A percentile compares a stretch with the other conserved stretches of the same genome.
Conservation (phyloP, 2,329 filamentous ascomycete species). For the Trichoderma guizhouense region DNA sequence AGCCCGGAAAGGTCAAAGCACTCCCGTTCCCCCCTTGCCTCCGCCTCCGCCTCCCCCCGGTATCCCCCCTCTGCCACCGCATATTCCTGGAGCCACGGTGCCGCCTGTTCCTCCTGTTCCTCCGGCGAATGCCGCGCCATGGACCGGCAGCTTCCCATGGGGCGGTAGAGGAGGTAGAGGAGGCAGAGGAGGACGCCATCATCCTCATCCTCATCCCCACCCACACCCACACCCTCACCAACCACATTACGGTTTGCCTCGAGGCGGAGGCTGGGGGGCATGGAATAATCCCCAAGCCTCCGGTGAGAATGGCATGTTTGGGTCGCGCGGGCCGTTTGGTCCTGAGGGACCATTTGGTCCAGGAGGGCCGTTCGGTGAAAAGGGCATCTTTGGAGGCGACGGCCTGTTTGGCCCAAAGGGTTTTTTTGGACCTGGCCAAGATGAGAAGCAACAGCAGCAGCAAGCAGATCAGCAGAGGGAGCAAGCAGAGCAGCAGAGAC, state of each 20-base stretch:
- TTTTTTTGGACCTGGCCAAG: not conserved
- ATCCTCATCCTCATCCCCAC: not conserved
- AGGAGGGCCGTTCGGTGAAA: conserved; percentile 17
- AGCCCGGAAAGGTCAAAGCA: conserved; percentile 24
- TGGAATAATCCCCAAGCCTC: not conserved
- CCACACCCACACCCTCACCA: not conserved
- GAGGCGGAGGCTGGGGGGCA: conserved; percentile 16
- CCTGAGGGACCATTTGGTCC: conserved; percentile 16
- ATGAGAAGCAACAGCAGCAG: not conserved
- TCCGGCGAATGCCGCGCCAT: not conserved
- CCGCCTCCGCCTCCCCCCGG: not conserved
- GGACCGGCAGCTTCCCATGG: conserved; percentile 5
- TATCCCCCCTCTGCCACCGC: conserved; percentile 3
- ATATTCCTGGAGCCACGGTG: not conserved
- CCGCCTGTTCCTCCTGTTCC: not conserved
- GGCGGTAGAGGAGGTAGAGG: conserved; percentile 18
- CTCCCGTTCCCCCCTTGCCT: conserved; percentile 2
- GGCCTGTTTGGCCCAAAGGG: not conserved
- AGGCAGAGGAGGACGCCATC: not conserved
- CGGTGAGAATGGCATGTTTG: conserved; percentile 17
- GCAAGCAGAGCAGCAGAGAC: not conserved
- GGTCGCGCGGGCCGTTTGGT: conserved; percentile 14
- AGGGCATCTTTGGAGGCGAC: not conserved
- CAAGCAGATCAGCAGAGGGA: not conserved
- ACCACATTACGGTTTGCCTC: not conserved